Percentiles rank a stretch among this genome's conserved stretches.
Conservation (phyloP, 2,329 filamentous ascomycete genomes). For the Neonectria punicea region DNA sequence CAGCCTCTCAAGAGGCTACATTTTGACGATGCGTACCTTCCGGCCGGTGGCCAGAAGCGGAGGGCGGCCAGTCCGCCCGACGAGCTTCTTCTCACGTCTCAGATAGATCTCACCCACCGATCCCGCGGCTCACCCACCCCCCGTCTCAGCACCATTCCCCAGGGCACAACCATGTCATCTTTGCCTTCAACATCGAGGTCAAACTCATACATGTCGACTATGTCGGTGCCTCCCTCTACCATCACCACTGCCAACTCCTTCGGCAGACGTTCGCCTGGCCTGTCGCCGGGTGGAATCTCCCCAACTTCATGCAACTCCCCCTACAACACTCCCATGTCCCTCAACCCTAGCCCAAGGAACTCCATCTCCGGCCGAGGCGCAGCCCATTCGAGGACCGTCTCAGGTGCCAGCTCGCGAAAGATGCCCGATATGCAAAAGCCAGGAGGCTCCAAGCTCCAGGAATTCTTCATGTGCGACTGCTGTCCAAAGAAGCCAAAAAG, state of each 20-base stretch:
- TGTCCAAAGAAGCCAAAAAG: conserved; percentile 98
- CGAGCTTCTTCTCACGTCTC: conserved; percentile 53
- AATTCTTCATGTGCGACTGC: conserved; percentile 82
- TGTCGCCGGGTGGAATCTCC: conserved; percentile 62
- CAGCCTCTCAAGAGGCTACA: conserved; percentile 61
- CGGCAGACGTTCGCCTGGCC: conserved; percentile 58
- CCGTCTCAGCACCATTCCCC: conserved; percentile 58
- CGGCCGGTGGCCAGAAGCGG: conserved; percentile 61
- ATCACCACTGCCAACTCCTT: conserved; percentile 57
- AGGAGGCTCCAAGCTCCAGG: conserved; percentile 60
- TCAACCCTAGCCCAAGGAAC: conserved; percentile 61
- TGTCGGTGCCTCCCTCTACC: conserved; percentile 55
- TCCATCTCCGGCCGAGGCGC: conserved; percentile 55
- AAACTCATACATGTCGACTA: conserved; percentile 60
- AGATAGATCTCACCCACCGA: conserved; percentile 59
- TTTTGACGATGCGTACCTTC: conserved; percentile 58
- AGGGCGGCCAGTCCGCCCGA: conserved; percentile 66
- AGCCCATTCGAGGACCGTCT: conserved; percentile 58
- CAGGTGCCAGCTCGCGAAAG: conserved; percentile 62
- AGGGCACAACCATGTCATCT: conserved; percentile 56
- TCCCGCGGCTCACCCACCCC: conserved; percentile 65
- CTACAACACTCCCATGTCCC: conserved; percentile 59
- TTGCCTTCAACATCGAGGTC: conserved; percentile 56
- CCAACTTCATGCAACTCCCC: conserved; percentile 62
- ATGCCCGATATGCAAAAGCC: conserved; percentile 61